Conservation (phyloP, 305 asterid genomes). For the Striga hermonthica region DNA sequence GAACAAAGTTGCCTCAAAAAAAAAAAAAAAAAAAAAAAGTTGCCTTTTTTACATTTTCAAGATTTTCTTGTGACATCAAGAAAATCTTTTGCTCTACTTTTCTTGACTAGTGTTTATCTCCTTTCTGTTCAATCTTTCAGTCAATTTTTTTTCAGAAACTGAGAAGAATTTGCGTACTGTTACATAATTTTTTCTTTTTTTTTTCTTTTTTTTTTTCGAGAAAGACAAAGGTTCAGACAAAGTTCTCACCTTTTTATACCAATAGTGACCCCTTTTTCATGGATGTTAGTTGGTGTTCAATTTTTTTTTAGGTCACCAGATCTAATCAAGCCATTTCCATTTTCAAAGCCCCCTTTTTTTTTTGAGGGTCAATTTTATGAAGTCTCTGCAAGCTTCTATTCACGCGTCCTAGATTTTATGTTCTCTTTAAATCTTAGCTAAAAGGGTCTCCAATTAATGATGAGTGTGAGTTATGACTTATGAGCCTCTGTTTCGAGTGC, state of each 20-base stretch:
- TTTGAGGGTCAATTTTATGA: background rate
- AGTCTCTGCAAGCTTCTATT: constrained; percentile 27
- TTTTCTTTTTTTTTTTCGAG: too few relatives aligned
- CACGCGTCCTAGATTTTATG: too few relatives aligned
- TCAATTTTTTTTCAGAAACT: background rate
- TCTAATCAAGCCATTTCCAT: constrained; percentile 36
- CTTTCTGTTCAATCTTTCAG: constrained; percentile 28
- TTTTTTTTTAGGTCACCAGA: constrained; percentile 42
- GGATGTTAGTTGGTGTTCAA: constrained; percentile 41
- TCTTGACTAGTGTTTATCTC: constrained; percentile 28
- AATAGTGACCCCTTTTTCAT: constrained; percentile 34
- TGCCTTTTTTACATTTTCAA: constrained; percentile 53
- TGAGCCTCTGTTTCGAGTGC: constrained; percentile 52
- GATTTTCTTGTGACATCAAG: constrained; percentile 59
- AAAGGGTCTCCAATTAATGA: constrained; percentile 41
- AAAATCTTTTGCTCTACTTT: constrained; percentile 36
- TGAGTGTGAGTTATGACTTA: too few relatives aligned
- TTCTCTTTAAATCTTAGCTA: background rate
- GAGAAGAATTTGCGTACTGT: too few relatives aligned
- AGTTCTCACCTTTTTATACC: constrained; percentile 27
- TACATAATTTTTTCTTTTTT: too few relatives aligned
- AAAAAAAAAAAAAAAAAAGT: too few relatives aligned
- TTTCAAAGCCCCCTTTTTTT: constrained; percentile 3
- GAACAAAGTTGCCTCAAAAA: too few relatives aligned
- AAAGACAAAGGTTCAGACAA: constrained; percentile 37